Percentiles rank a stretch among this genome's conserved stretches.
Conservation (phyloP, 2,329 filamentous ascomycete genomes). For the Ophiocordyceps polyrhachis-furcata region DNA sequence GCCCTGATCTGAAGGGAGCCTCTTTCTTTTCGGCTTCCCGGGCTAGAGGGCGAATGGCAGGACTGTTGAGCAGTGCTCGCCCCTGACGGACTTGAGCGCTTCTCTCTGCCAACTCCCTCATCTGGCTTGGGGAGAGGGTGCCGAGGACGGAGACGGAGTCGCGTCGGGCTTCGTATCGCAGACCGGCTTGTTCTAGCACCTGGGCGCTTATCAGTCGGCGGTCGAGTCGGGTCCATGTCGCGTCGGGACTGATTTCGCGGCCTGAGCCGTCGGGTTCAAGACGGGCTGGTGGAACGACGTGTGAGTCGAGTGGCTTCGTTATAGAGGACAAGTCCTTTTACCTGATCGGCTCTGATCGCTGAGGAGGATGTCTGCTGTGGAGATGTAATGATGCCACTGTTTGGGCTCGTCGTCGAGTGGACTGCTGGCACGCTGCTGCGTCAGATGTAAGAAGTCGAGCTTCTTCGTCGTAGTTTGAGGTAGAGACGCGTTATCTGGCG, state of each 20-base stretch:
- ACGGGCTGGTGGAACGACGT: not conserved
- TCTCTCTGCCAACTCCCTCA: not conserved
- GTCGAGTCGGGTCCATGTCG: not conserved
- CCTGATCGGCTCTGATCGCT: not conserved
- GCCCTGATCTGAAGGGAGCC: not conserved
- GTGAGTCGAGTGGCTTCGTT: not conserved
- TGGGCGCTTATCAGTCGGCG: not conserved
- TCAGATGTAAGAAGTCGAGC: not conserved
- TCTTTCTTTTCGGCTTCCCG: not conserved
- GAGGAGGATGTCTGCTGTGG: not conserved
- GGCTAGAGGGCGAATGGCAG: not conserved
- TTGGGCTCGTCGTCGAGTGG: not conserved
- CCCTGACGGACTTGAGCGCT: not conserved
- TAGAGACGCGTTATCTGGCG: not conserved
- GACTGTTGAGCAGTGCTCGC: not conserved
- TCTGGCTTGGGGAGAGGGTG: not conserved
- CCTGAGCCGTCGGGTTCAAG: not conserved
- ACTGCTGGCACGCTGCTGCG: not conserved
- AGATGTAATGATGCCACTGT: not conserved
- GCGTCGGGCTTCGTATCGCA: not conserved
- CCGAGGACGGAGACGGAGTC: not conserved
- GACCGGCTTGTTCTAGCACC: not conserved
- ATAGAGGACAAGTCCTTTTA: not conserved
- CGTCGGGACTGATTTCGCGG: not conserved
- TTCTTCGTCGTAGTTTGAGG: not conserved